These are phyloP conservation scores for Lepidium aucheri DNA, from an alignment of 345 rosid genomes.

Conservation along the genomic window DNA sequence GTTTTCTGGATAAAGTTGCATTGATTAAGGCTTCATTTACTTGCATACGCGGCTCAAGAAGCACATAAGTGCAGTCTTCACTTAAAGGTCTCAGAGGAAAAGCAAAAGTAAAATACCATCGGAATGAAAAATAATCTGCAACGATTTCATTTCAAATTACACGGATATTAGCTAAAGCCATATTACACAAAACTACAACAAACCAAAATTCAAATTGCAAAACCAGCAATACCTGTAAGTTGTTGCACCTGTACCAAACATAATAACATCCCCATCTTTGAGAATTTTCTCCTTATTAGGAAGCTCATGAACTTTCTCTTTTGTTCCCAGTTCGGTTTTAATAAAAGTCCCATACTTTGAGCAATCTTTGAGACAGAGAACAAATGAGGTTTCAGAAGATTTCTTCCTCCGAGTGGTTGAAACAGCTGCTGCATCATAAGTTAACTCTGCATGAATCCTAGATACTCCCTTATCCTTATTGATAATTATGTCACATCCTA, in stretches of 20 bases:
- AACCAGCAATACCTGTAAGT: slow-evolving; percentile 50
- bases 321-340: slow-evolving; percentile 35
- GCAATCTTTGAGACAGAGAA: slow-evolving; percentile 56
- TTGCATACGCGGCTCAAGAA: slow-evolving; percentile 44
- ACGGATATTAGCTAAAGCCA: neutral
- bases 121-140: slow-evolving; percentile 68
- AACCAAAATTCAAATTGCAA: neutral
- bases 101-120: slow-evolving; percentile 39
- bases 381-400: slow-evolving; percentile 26
- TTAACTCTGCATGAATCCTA: slow-evolving; percentile 74
- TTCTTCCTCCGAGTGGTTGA: slow-evolving; percentile 16
- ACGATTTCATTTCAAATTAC: neutral
- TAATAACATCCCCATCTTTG: slow-evolving; percentile 59
- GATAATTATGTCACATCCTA: slow-evolving; percentile 82
- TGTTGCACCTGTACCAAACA: slow-evolving; percentile 84
- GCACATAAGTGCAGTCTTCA: slow-evolving; percentile 72
- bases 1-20: slow-evolving; percentile 57
- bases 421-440: slow-evolving; percentile 42
- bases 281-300: slow-evolving; percentile 52
- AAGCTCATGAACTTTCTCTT: slow-evolving; percentile 55
- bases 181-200: neutral
- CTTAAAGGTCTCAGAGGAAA: slow-evolving; percentile 34
- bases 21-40: slow-evolving; percentile 46
- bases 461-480: slow-evolving; percentile 85
- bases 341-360: slow-evolving; percentile 89